Conservation (phyloP, 2,329 filamentous ascomycete genomes). For the Aspergillus sp. region DNA sequence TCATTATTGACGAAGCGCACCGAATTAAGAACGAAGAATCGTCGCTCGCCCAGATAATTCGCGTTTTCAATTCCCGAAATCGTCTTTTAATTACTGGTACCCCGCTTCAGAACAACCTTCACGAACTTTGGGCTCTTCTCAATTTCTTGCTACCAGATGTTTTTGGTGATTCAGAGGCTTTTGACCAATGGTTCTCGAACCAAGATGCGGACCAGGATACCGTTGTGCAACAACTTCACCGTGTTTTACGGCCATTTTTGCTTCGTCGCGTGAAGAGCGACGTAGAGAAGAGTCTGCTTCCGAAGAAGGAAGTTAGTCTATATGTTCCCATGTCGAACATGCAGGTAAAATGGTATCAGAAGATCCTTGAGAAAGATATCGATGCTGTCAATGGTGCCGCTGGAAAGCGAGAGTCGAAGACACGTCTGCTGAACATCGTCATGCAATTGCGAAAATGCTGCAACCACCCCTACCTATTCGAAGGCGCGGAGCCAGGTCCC, state of each 20-base stretch:
- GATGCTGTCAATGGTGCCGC: constrained; percentile 96
- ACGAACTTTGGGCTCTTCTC: constrained; percentile 94
- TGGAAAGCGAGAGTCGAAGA: constrained; percentile 97
- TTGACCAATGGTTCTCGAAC: constrained; percentile 96
- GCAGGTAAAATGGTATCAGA: constrained; percentile 99
- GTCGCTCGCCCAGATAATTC: constrained; percentile 92
- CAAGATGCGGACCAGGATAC: constrained; percentile 90
- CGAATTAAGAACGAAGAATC: constrained; percentile 99
- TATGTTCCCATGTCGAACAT: constrained; percentile 99
- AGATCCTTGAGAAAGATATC: constrained; percentile 98
- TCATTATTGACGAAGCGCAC: constrained; percentile 97
- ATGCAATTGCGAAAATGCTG: constrained; percentile 99
- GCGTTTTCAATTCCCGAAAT: constrained; percentile 93
- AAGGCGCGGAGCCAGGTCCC: constrained; percentile 93
- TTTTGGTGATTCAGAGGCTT: constrained; percentile 93
- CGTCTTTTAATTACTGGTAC: constrained; percentile 94
- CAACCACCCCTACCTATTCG: constrained; percentile 97
- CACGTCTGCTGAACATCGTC: constrained; percentile 93
- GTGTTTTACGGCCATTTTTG: constrained; percentile 88
- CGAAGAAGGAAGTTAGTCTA: constrained; percentile 95
- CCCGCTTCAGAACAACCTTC: constrained; percentile 94
- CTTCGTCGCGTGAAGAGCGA: constrained; percentile 95
- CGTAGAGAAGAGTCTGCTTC: constrained; percentile 94
- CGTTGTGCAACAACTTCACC: constrained; percentile 92
- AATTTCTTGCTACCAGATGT: constrained; percentile 98